These are phyloP conservation scores for Hylodesmum podocarpum DNA, from an alignment of 306 rosid species.

Conservation along the genomic window DNA sequence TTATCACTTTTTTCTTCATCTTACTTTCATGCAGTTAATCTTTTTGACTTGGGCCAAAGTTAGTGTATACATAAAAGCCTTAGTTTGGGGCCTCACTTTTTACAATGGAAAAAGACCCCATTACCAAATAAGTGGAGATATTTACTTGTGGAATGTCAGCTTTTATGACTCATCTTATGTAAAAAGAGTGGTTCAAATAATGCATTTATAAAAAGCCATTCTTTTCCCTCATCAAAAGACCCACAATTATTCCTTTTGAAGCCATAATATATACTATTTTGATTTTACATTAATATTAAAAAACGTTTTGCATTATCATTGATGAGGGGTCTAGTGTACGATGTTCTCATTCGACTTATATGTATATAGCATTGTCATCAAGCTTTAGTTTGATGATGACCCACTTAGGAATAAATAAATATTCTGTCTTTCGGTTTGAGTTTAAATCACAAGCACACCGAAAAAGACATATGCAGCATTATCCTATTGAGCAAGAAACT, in stretches of 20 bases:
- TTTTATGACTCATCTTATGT: conserved; percentile 28
- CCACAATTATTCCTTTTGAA: conserved; percentile 11
- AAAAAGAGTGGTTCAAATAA: conserved; percentile 6
- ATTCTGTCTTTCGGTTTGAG: background rate
- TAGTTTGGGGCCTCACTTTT: conserved; percentile 28
- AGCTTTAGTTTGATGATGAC: background rate
- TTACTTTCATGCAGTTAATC: conserved; percentile 9
- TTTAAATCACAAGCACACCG: background rate
- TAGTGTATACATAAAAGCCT: conserved; percentile 20
- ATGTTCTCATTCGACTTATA: background rate
- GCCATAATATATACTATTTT: background rate
- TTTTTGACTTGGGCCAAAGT: conserved; percentile 29
- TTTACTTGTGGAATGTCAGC: conserved; percentile 23
- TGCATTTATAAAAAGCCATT: background rate
- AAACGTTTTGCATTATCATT: background rate
- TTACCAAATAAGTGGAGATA: conserved; percentile 22
- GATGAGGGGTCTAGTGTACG: background rate
- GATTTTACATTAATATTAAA: background rate
- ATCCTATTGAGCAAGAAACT: background rate
- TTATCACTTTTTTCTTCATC: conserved; percentile 10
- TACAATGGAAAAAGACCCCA: conserved; percentile 24
- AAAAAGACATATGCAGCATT: background rate
- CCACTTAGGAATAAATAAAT: background rate
- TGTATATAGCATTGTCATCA: background rate
- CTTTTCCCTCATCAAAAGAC: conserved; percentile 11